These are phyloP conservation scores for Didymella arachidicola DNA, from an alignment of 2,329 filamentous ascomycete genomes.

Conservation along the genomic window DNA sequence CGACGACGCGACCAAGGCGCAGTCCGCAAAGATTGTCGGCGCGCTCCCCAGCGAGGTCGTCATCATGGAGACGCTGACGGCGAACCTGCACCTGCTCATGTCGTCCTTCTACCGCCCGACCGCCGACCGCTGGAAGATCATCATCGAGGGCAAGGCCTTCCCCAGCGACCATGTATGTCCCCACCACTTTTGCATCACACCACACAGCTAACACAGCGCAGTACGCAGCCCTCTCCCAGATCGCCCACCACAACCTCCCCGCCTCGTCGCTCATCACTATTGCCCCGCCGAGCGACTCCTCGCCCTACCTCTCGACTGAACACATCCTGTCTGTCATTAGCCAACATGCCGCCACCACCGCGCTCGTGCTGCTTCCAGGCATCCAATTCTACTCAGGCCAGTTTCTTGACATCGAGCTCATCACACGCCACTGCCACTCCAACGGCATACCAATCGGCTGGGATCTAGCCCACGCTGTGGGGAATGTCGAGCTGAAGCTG, in stretches of 20 bases:
- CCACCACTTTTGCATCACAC: background rate
- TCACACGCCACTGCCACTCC: conserved; percentile 77
- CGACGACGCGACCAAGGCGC: conserved; percentile 74
- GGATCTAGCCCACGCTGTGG: conserved; percentile 87
- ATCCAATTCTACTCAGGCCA: conserved; percentile 95
- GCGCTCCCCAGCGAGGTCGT: conserved; percentile 77
- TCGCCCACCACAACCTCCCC: conserved; percentile 72
- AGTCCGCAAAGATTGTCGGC: conserved; percentile 78
- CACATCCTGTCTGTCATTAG: conserved; percentile 78
- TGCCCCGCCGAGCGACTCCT: conserved; percentile 61
- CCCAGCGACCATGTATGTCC: conserved; percentile 77
- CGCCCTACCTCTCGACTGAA: conserved; percentile 71
- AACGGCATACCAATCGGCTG: conserved; percentile 79
- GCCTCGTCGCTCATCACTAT: conserved; percentile 76
- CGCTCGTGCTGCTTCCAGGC: conserved; percentile 81
- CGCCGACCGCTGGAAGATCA: conserved; percentile 73
- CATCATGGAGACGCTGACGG: conserved; percentile 86
- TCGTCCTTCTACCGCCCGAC: conserved; percentile 82
- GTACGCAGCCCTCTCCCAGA: conserved; percentile 85
- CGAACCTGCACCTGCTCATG: conserved; percentile 82
- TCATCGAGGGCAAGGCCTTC: conserved; percentile 89
- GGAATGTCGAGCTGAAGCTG: conserved; percentile 79
- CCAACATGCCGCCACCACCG: conserved; percentile 73
- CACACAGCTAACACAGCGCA: conserved; percentile 45
- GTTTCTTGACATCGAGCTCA: conserved; percentile 80